Percentiles rank a stretch among this genome's conserved stretches.
Evolutionary conservation across 495 filamentous ascomycete species (phyloP).

Genomic region (Penicillium mononematosum): DNA sequence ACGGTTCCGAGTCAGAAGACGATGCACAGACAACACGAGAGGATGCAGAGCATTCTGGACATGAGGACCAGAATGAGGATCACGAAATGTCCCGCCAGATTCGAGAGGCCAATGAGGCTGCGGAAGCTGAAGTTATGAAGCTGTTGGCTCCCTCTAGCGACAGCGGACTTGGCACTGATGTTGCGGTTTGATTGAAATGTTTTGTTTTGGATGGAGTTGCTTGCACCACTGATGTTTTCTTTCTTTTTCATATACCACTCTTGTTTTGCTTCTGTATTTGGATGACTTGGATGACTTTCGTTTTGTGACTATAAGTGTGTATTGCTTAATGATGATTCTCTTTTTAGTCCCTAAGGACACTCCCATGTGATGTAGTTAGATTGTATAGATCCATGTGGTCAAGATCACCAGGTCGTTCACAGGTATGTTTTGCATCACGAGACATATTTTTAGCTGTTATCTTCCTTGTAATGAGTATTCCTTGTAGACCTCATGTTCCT

Average conservation of each 20-base stretch:
- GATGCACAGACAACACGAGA: slow-evolving; percentile 20
- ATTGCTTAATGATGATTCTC: slow-evolving; percentile 13
- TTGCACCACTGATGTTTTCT: slow-evolving; percentile 14
- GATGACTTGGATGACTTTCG: slow-evolving; percentile 27
- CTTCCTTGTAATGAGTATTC: not conserved
- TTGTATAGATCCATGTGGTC: slow-evolving; percentile 4
- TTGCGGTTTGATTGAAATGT: slow-evolving; percentile 24
- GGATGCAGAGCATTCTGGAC: slow-evolving; percentile 4
- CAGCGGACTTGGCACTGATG: slow-evolving; percentile 47
- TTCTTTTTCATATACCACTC: slow-evolving; percentile 34
- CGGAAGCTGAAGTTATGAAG: slow-evolving; percentile 30
- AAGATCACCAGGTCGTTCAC: not conserved
- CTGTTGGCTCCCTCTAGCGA: slow-evolving; percentile 41
- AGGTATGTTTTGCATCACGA: not conserved
- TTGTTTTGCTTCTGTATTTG: slow-evolving; percentile 21
- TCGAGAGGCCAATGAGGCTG: slow-evolving; percentile 32
- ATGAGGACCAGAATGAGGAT: slow-evolving; percentile 14
- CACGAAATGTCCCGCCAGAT: slow-evolving; percentile 20
- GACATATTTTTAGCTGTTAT: not conserved
- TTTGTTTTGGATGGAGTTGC: slow-evolving; percentile 17
- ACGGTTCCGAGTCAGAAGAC: slow-evolving; percentile 17
- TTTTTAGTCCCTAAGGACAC: not conserved
- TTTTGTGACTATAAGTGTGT: slow-evolving; percentile 17
- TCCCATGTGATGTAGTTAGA: slow-evolving; percentile 9
- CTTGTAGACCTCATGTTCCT: not conserved